These are phyloP conservation scores for Penicillium italicum DNA, from an alignment of 2,329 filamentous ascomycete species.

Conservation along the genomic window DNA sequence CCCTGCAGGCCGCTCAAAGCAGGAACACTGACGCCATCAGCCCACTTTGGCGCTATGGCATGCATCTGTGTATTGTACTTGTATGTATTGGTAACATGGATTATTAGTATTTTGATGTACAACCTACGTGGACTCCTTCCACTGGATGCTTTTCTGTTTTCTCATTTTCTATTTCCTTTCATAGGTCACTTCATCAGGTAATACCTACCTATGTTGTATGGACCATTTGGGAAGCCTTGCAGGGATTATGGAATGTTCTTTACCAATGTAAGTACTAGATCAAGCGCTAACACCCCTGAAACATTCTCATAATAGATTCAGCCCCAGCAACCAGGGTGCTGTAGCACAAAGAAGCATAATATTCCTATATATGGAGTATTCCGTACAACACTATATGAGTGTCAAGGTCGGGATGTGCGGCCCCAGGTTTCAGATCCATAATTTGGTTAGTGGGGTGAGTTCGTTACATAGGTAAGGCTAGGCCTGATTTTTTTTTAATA, in stretches of 20 bases:
- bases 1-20: conserved; percentile 25
- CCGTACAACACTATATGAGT: not conserved
- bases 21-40: conserved; percentile 26
- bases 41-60: conserved; percentile 19
- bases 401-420: conserved; percentile 23
- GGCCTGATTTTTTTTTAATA: not conserved
- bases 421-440: conserved; percentile 28
- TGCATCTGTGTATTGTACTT: conserved; percentile 8
- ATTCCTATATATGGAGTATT: not conserved
- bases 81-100: not conserved
- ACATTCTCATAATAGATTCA: conserved; percentile 1
- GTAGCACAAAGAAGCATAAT: not conserved
- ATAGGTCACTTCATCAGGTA: not conserved
- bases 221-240: not conserved
- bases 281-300: conserved; percentile 4
- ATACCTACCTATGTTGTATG: not conserved
- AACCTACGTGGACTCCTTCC: conserved; percentile 4
- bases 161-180: not conserved
- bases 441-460: conserved; percentile 18
- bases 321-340: conserved; percentile 1
- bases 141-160: not conserved
- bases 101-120: not conserved
- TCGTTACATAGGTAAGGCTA: conserved; percentile 4
- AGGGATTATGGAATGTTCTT: conserved; percentile 25
- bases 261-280: conserved; percentile 4